These are phyloP conservation scores for Aspergillus sclerotioniger DNA, from an alignment of 495 filamentous ascomycete genomes.

Conservation along the genomic window DNA sequence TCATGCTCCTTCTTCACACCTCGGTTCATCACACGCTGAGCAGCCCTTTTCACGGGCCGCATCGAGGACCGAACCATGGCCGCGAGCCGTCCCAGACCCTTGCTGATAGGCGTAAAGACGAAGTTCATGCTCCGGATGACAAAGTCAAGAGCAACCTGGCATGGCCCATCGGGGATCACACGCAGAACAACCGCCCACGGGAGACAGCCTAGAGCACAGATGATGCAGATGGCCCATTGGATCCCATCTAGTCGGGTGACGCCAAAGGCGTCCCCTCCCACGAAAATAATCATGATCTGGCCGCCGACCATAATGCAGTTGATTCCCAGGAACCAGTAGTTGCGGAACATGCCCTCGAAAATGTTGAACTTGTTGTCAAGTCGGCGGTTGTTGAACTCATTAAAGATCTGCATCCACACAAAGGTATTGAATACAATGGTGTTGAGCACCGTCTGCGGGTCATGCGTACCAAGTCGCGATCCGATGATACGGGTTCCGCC, in stretches of 20 bases:
- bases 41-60: slow-evolving; percentile 25
- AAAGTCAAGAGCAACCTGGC: slow-evolving; percentile 42
- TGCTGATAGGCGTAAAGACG: slow-evolving; percentile 31
- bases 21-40: slow-evolving; percentile 16
- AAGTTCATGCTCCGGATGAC: slow-evolving; percentile 24
- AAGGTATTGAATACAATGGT: slow-evolving; percentile 92
- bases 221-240: slow-evolving; percentile 76
- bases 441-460: slow-evolving; percentile 49
- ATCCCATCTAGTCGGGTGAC: slow-evolving; percentile 63
- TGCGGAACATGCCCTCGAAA: slow-evolving; percentile 73
- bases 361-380: slow-evolving; percentile 89
- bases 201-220: slow-evolving; percentile 69
- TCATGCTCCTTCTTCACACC: not conserved
- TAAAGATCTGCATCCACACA: slow-evolving; percentile 97
- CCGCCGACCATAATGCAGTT: slow-evolving; percentile 75
- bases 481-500: slow-evolving; percentile 59
- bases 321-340: slow-evolving; percentile 82
- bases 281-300: slow-evolving; percentile 77
- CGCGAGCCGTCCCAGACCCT: slow-evolving; percentile 9
- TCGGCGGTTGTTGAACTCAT: slow-evolving; percentile 90
- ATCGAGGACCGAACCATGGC: slow-evolving; percentile 11
- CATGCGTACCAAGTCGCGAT: slow-evolving; percentile 42
- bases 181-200: slow-evolving; percentile 72
- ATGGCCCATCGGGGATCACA: slow-evolving; percentile 59
- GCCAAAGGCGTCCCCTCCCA: slow-evolving; percentile 70